Evolutionary conservation across 495 filamentous ascomycete genomes (phyloP).

Genomic region (Neurospora sp.): DNA sequence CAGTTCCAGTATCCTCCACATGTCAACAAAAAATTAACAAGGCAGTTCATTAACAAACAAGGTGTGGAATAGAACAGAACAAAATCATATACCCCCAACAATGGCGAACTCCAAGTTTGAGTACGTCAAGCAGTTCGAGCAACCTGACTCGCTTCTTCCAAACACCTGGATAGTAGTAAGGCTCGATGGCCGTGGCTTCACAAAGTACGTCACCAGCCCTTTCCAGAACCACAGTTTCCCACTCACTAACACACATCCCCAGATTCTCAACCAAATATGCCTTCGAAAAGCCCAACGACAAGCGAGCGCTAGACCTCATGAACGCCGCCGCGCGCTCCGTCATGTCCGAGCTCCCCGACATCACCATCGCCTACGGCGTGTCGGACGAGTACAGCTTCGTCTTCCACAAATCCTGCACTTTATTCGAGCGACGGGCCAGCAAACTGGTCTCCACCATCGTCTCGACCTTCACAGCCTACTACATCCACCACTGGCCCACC

Average conservation of each 20-base stretch:
- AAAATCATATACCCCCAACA: not conserved
- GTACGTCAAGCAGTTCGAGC: slow-evolving; percentile 87
- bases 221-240: not conserved
- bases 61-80: not conserved
- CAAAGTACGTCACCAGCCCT: slow-evolving; percentile 48
- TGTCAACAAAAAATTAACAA: not conserved
- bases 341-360: slow-evolving; percentile 74
- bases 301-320: slow-evolving; percentile 81
- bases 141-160: slow-evolving; percentile 63
- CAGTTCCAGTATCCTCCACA: not conserved
- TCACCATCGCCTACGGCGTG: slow-evolving; percentile 79
- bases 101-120: slow-evolving; percentile 61
- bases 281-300: slow-evolving; percentile 89
- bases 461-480: slow-evolving; percentile 89
- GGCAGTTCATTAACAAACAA: not conserved
- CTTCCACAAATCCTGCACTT: slow-evolving; percentile 63
- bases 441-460: slow-evolving; percentile 86
- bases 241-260: not conserved
- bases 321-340: slow-evolving; percentile 79
- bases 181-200: slow-evolving; percentile 86
- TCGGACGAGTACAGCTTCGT: slow-evolving; percentile 96
- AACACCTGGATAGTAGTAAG: slow-evolving; percentile 92
- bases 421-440: slow-evolving; percentile 81
- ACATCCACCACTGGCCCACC: slow-evolving; percentile 67
- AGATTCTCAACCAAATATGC: slow-evolving; percentile 73